phyloP scores from a whole-genome alignment of 2,329 filamentous ascomycete species.

The Colletotrichum caudatum region DNA sequence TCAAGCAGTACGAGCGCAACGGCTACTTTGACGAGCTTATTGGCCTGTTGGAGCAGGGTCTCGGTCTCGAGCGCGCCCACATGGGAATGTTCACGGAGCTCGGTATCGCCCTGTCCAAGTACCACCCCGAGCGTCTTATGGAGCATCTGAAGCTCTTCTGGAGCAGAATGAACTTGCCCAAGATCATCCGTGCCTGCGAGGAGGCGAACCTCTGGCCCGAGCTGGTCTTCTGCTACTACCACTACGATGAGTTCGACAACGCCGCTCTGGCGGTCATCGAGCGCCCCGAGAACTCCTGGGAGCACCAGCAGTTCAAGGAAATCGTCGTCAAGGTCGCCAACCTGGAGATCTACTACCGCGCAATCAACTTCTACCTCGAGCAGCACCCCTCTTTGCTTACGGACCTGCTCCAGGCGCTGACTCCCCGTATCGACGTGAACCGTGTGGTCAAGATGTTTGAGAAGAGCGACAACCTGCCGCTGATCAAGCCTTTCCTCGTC shows the following conservation, averaged over 20 bases:
- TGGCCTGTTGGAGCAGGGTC: slow-evolving; percentile 89
- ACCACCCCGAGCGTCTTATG: slow-evolving; percentile 96
- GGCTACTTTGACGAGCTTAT: slow-evolving; percentile 99
- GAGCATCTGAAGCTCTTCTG: slow-evolving; percentile 99
- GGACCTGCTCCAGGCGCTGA: slow-evolving; percentile 92
- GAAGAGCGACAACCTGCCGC: slow-evolving; percentile 95
- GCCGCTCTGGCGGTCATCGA: slow-evolving; percentile 98
- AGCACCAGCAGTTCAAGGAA: slow-evolving; percentile 99
- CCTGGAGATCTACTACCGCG: slow-evolving; percentile 98
- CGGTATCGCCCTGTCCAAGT: slow-evolving; percentile 92
- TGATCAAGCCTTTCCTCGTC: slow-evolving; percentile 98
- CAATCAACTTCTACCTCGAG: slow-evolving; percentile 96
- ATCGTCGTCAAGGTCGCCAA: slow-evolving; percentile 98
- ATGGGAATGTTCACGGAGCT: slow-evolving; percentile 98
- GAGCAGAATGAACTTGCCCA: slow-evolving; percentile 96
- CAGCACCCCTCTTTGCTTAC: slow-evolving; percentile 96
- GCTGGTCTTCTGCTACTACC: slow-evolving; percentile 96
- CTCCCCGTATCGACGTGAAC: slow-evolving; percentile 96
- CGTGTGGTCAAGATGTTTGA: slow-evolving; percentile 99
- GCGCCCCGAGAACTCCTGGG: slow-evolving; percentile 96
- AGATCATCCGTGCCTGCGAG: slow-evolving; percentile 94
- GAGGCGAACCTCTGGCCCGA: slow-evolving; percentile 97
- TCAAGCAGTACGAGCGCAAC: slow-evolving; percentile 96
- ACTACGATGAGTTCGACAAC: slow-evolving; percentile 99
- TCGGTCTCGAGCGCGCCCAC: slow-evolving; percentile 90